Base-by-base conservation (phyloP, 768 basidiomycete species). In the Trametes cinnabarina region DNA sequence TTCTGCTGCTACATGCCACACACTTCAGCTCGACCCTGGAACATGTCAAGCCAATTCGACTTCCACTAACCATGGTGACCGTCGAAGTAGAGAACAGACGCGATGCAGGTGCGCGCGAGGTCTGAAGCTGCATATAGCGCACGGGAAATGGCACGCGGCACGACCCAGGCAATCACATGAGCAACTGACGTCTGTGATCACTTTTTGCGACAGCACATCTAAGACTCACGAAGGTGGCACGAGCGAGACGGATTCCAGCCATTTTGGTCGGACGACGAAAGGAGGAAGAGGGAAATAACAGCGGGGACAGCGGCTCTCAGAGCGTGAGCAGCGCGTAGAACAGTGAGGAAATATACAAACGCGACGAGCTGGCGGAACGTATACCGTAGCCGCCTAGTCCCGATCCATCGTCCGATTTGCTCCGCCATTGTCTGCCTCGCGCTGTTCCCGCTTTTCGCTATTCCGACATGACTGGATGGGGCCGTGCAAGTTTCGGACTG, bases 1-100 rank as follows among this genome's bases (percentile, higher is more conserved):
- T 74, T 71, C 65, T 81, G 77, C 57, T 81, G 77, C 78, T 79
- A 51, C 26, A 47, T 10, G n/a, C 40, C 46, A 19, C 49, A 20
- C 19, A 11, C 20, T 17, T 25, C 12, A 19, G 17, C 15, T 17
- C 51, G n/a, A 47, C 8, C 42, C 34, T n/a, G n/a, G n/a, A 8
- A 10, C 22, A 3, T 17, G 12, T 22, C 19, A 9, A 17, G 6
- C 14, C 30, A 8, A n/a, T n/a, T 39, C 12, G 47, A 12, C 1
- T 32, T n/a, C 14, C 37, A 61, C 68, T 19, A 32, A 75, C 79
- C 77, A 80, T 78, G 61, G 62, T 53, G 46, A 65, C 62, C 47
- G 64, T 56, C 46, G 76, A 70, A 30, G 71, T 55, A 42, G 73
- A 73, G 61, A 74, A 71, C 37, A 64, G 51, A 51, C 71, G 60